A percentile compares a stretch with the other conserved stretches of the same genome.
Conservation (phyloP, 1,284 basidiomycete species). For the Trametes hirsuta region DNA sequence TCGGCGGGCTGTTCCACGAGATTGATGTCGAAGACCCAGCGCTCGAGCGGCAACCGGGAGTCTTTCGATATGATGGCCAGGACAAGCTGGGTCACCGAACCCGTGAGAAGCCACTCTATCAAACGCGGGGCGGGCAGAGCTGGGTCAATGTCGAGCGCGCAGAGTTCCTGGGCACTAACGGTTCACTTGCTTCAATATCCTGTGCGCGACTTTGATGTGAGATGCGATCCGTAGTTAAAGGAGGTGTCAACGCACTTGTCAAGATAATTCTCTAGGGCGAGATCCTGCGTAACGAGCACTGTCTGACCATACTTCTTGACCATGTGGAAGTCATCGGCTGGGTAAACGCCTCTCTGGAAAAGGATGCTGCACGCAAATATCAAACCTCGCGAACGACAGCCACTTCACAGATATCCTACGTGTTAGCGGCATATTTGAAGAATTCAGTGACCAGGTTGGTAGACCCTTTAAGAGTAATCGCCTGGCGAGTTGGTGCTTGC, state of each 20-base stretch:
- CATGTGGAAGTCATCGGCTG: slow-evolving; percentile 98
- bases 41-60: slow-evolving; percentile 87
- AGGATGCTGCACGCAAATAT: slow-evolving; percentile 68
- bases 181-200: slow-evolving; percentile 89
- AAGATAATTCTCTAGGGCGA: slow-evolving; percentile 91
- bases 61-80: slow-evolving; percentile 97
- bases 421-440: slow-evolving; percentile 97
- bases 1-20: slow-evolving; percentile 64
- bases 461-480: slow-evolving; percentile 95
- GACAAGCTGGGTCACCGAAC: slow-evolving; percentile 90
- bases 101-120: slow-evolving; percentile 89
- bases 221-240: slow-evolving; percentile 4
- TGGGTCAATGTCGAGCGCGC: slow-evolving; percentile 13
- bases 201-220: slow-evolving; percentile 34
- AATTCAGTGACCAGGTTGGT: slow-evolving; percentile 97
- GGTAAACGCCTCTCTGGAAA: slow-evolving; percentile 97
- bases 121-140: not conserved
- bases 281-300: slow-evolving; percentile 92
- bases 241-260: slow-evolving; percentile 57
- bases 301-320: slow-evolving; percentile 99
- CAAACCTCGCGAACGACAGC: slow-evolving; percentile 5
- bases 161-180: slow-evolving; percentile 52
- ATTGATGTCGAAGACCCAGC: slow-evolving; percentile 98
- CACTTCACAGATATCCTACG: slow-evolving; percentile 53
- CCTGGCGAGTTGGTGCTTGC: slow-evolving; percentile 69